Percentiles rank a stretch among this genome's conserved stretches.
phyloP scores from a whole-genome alignment of 768 basidiomycete genomes.

The Mycena capillaripes region DNA sequence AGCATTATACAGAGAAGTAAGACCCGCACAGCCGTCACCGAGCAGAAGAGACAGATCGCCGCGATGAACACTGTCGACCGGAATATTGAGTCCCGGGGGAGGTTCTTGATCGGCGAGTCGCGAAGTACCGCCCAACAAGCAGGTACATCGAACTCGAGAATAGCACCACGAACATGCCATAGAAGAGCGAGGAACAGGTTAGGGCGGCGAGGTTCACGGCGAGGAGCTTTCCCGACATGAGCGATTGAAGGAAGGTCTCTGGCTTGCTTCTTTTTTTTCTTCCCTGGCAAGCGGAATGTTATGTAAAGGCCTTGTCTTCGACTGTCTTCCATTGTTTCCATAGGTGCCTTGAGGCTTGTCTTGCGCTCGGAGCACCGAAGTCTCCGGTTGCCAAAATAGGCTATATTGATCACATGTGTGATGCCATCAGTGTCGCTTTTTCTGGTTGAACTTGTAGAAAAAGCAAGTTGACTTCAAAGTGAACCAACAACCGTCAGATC shows the following conservation, averaged over 20 bases:
- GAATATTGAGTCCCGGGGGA: conserved; percentile 13
- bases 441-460: not conserved
- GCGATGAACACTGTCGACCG: conserved; percentile 30
- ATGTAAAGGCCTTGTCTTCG: conserved; percentile 10
- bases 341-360: not conserved
- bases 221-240: conserved; percentile 26
- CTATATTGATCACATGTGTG: not conserved
- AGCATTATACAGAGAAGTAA: not conserved
- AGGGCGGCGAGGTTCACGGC: conserved; percentile 29
- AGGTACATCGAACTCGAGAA: conserved; percentile 29
- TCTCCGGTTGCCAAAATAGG: not conserved
- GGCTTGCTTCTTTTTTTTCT: conserved; percentile 18
- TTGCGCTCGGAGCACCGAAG: not conserved
- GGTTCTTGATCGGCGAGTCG: not conserved
- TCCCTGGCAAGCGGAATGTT: conserved; percentile 10
- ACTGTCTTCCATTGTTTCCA: not conserved
- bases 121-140: conserved; percentile 31
- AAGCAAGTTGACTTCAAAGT: too few species aligned
- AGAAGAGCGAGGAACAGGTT: conserved; percentile 27
- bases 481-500: too few species aligned
- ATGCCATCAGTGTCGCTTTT: not conserved
- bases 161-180: conserved; percentile 32
- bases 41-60: conserved; percentile 23
- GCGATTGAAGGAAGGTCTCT: not conserved
- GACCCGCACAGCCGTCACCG: conserved; percentile 27